A percentile compares a stretch with the other conserved stretches of the same genome.
Evolutionary conservation across 2,329 filamentous ascomycete species (phyloP).

Genomic region (Aspergillus brunneoviolaceus): DNA sequence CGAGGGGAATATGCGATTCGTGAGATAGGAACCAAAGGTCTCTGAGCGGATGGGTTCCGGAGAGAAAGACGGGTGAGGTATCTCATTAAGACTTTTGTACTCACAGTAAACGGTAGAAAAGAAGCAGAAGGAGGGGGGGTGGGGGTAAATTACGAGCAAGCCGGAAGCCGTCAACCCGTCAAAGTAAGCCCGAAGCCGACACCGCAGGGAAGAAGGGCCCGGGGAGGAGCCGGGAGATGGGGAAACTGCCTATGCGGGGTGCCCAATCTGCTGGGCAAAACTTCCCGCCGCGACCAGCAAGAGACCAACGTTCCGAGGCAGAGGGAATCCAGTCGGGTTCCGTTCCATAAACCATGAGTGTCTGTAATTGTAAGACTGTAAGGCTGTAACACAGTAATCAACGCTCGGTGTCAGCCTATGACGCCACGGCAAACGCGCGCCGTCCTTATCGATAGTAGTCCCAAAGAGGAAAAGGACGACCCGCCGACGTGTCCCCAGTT

Average conservation of each 20-base stretch:
- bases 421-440: slow-evolving; percentile 11
- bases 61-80: slow-evolving; percentile 14
- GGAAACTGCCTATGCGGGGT: background rate
- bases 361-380: background rate
- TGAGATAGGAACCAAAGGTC: slow-evolving; percentile 8
- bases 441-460: slow-evolving; percentile 22
- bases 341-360: too few species aligned
- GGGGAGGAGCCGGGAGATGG: background rate
- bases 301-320: too few species aligned
- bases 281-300: too few species aligned
- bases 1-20: slow-evolving; percentile 11
- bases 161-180: background rate
- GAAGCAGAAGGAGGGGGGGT: background rate
- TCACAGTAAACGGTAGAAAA: background rate
- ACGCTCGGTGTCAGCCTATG: slow-evolving; percentile 3
- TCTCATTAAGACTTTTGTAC: slow-evolving; percentile 8
- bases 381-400: background rate
- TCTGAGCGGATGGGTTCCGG: slow-evolving; percentile 10
- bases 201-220: background rate
- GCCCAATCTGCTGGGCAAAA: background rate
- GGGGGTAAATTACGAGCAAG: background rate
- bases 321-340: too few species aligned
- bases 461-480: slow-evolving; percentile 20
- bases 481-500: slow-evolving; percentile 18
- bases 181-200: background rate